Evolutionary conservation across 2,329 filamentous ascomycete species (phyloP), one percentile per base, ranked within the genome.

Genomic region (Aspergillus sp.): DNA sequence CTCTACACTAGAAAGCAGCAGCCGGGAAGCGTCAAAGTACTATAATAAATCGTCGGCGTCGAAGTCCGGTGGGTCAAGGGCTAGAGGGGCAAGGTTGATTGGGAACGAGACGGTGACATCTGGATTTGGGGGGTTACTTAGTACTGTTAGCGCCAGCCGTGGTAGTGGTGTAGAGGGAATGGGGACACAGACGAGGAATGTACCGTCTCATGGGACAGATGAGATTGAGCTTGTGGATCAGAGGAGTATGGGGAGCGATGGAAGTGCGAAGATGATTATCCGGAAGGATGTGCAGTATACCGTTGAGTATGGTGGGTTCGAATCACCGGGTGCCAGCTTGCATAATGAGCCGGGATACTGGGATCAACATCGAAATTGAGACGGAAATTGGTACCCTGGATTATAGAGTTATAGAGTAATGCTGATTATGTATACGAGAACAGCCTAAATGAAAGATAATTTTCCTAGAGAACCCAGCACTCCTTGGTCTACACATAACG

Each of bases 241-340:
- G 19, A 51, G 27, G 15, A 55, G 59, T 55, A 20, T 27, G 15
- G 56, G 24, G 13, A 64, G 61, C 53, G 58, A 61, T 37, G 61
- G 58, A 11, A 63, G 50, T 17, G 57, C 61, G 9, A 65, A 56
- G 57, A 71, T 73, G 71, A 68, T 72, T 24, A 73, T 73, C 45
- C 64, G 66, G 47, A 73, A 74, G 57, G 70, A 74, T 53, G 63
- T 73, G 33, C 61, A 65, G 44, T 71, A 70, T 51, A 65, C 68
- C 4, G 60, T 71, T 41, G 64, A 71, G 57, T 71, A 65, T 61
- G 66, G 68, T 44, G 48, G 48, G 41, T 20, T 37, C 22, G 44
- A 34, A 39, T 48, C 54, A 17, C 33, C 27, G 17, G 33, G 12
- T 11, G 19, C n/a, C 27, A n/a, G 1, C 34, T 37, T 27, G 33